Evolutionary conservation across 306 rosid genomes (phyloP), one percentile per base, ranked within the genome.

Genomic region (Phaseolus lunatus): DNA sequence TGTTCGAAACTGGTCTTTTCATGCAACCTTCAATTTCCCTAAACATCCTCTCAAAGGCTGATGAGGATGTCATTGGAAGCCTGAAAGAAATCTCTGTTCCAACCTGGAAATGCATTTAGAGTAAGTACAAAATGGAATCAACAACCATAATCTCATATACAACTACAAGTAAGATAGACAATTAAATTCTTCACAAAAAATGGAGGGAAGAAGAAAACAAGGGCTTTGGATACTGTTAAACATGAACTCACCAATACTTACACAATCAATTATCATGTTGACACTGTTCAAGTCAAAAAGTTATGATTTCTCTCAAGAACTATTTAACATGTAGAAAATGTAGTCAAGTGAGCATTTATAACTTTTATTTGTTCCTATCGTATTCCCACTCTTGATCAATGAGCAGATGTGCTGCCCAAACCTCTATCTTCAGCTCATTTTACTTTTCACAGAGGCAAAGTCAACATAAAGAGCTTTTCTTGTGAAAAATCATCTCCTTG

Each of bases 1-100:
- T 68, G 72, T 72, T 70, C 26, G 70, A 76, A 79, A 47, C 72
- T 54, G 95, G 82, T 76, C 79, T 84, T 71, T 41, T 77, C 93
- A 89, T 89, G 88, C 87, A 94, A 84, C 87, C 87, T 91, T 94
- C 98, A 80, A 94, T 94, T 88, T 94, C 98, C 87, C 97, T 84
- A 70, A 94, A 94, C 97, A 94, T 86, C 83, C 84, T 78, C 79
- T 92, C 97, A 71, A 94, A 94, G 68, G 90, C 91, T 14, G 90
- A 77, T 44, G 98, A 89, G 70, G 98, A 94, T 53, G 93, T 86
- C 84, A 94, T 75, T 59, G 98, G 98, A 87, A 94, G 98, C 92
- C 95, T 92, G 78, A 94, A 94, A 78, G 96, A 94, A 84, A 94
- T 90, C 89, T 94, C 98, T 20, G 98, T 94, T 78, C 98, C 98